Percentiles rank a stretch among this genome's conserved stretches.
Evolutionary conservation across 768 basidiomycete genomes (phyloP).

Genomic region (Tephrocybe sp.): DNA sequence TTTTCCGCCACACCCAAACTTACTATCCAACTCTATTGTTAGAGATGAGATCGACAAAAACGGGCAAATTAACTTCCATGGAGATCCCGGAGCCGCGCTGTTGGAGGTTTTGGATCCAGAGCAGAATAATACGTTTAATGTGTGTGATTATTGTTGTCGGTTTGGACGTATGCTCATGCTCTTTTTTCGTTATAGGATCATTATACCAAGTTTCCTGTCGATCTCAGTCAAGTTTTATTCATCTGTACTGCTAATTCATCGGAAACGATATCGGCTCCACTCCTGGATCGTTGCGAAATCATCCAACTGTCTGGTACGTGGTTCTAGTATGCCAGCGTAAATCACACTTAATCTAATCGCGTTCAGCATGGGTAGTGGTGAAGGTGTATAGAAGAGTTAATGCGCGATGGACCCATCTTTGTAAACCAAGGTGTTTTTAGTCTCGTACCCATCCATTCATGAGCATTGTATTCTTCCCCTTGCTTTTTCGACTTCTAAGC

Average conservation of each 20-base stretch:
- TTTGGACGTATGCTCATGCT: background rate
- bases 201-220: slow-evolving; percentile 85
- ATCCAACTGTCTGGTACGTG: slow-evolving; percentile 70
- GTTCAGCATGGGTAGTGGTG: too few relatives aligned
- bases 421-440: too few relatives aligned
- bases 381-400: too few relatives aligned
- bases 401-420: too few relatives aligned
- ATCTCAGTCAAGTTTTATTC: slow-evolving; percentile 85
- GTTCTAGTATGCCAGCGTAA: too few relatives aligned
- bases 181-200: slow-evolving; percentile 67
- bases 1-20: slow-evolving; percentile 5
- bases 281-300: slow-evolving; percentile 88
- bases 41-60: slow-evolving; percentile 93
- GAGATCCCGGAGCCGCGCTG: slow-evolving; percentile 88
- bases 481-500: too few relatives aligned
- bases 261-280: slow-evolving; percentile 83
- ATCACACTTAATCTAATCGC: too few relatives aligned
- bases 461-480: too few relatives aligned
- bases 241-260: slow-evolving; percentile 91
- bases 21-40: slow-evolving; percentile 12
- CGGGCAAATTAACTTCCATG: slow-evolving; percentile 83
- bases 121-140: slow-evolving; percentile 83
- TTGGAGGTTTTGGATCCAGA: slow-evolving; percentile 94
- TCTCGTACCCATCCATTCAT: too few relatives aligned
- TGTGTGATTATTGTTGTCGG: slow-evolving; percentile 23